Evolutionary conservation across 106 monocot species (phyloP).

Genomic region (Triglochin maritima): DNA sequence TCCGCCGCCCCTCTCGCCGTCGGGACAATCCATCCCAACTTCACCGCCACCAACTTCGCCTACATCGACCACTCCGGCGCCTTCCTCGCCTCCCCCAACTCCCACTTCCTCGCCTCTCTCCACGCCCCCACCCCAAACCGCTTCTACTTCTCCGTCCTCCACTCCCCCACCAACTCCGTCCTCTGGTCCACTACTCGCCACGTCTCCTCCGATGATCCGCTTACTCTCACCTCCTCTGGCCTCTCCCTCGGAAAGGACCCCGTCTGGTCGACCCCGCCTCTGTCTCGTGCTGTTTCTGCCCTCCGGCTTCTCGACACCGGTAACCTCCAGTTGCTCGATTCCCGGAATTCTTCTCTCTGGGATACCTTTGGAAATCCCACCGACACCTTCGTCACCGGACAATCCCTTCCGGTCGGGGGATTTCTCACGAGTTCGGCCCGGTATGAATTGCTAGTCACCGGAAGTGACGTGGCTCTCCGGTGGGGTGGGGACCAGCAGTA

Average conservation of each 20-base stretch:
- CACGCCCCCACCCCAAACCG: slow-evolving; percentile 20
- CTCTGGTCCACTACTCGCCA: slow-evolving; percentile 54
- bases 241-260: slow-evolving; percentile 22
- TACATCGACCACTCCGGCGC: slow-evolving; percentile 34
- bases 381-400: slow-evolving; percentile 52
- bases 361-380: slow-evolving; percentile 76
- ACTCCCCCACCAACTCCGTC: slow-evolving; percentile 15
- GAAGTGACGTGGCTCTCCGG: slow-evolving; percentile 20
- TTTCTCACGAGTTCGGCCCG: slow-evolving; percentile 28
- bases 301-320: slow-evolving; percentile 64
- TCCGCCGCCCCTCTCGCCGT: slow-evolving; percentile 9
- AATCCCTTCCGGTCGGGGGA: slow-evolving; percentile 31
- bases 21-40: slow-evolving; percentile 43
- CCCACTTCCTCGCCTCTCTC: slow-evolving; percentile 26
- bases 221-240: slow-evolving; percentile 38
- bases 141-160: slow-evolving; percentile 42
- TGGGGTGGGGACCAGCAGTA: slow-evolving; percentile 49
- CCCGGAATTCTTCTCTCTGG: slow-evolving; percentile 55
- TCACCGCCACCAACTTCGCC: slow-evolving; percentile 35
- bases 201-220: slow-evolving; percentile 18
- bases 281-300: slow-evolving; percentile 19
- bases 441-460: slow-evolving; percentile 40
- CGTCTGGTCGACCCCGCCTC: slow-evolving; percentile 54
- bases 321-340: slow-evolving; percentile 58
- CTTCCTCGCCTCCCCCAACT: slow-evolving; percentile 45